A percentile compares a stretch with the other conserved stretches of the same genome.
phyloP scores from a whole-genome alignment of 768 basidiomycete species.

The Ephemerocybe angulata region DNA sequence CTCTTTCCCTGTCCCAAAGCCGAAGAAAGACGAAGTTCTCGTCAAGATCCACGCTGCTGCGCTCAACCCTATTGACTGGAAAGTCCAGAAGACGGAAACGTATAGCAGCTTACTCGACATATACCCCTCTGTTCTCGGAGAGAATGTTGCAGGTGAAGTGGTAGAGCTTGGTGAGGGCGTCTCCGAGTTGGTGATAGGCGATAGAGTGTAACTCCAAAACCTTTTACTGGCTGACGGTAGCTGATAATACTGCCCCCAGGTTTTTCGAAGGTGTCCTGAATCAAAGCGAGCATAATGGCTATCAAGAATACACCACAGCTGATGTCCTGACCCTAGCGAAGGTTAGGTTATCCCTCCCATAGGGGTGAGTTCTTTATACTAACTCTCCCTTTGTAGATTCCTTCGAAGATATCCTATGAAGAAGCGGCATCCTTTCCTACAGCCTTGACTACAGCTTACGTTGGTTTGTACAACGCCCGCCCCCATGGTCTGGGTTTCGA shows the following conservation, averaged over 20 bases:
- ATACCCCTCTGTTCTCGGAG: slow-evolving; percentile 48
- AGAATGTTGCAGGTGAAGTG: slow-evolving; percentile 47
- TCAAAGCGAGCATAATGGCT: slow-evolving; percentile 33
- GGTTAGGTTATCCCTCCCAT: slow-evolving; percentile 34
- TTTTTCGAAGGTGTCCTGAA: slow-evolving; percentile 33
- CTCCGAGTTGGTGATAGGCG: slow-evolving; percentile 48
- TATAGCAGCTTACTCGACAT: slow-evolving; percentile 33
- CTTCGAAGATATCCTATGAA: slow-evolving; percentile 43
- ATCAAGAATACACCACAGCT: slow-evolving; percentile 39
- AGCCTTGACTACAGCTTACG: slow-evolving; percentile 44
- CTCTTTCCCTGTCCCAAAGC: slow-evolving; percentile 26
- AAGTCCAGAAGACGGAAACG: slow-evolving; percentile 44
- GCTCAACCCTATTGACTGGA: slow-evolving; percentile 53
- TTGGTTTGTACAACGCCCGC: slow-evolving; percentile 42
- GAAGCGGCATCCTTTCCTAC: slow-evolving; percentile 47
- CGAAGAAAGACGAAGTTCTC: slow-evolving; percentile 28
- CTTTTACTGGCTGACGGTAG: slow-evolving; percentile 28
- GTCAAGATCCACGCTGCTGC: slow-evolving; percentile 36
- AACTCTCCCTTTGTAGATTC: slow-evolving; percentile 37
- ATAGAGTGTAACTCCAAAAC: slow-evolving; percentile 46
- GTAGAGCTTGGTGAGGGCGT: slow-evolving; percentile 55
- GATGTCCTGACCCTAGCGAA: slow-evolving; percentile 34
- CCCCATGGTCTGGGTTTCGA: slow-evolving; percentile 39
- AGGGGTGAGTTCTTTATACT: slow-evolving; percentile 49
- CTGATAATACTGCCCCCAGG: slow-evolving; percentile 29